Conservation (phyloP, 2,329 filamentous ascomycete genomes). For the Zymoseptoria tritici region DNA sequence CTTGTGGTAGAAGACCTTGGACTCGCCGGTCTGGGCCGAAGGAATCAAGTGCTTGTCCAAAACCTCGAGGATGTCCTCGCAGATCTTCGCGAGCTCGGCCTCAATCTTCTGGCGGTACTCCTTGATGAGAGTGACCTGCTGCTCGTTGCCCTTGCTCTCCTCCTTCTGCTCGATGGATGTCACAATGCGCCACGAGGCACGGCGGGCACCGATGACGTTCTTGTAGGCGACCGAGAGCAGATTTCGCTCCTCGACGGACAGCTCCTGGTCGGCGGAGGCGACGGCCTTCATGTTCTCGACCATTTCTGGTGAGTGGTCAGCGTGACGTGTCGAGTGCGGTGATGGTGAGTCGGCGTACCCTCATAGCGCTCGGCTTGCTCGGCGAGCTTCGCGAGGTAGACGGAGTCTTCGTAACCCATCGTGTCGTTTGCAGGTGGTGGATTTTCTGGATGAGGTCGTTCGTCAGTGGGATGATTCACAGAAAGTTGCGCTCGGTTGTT, state of each 20-base stretch:
- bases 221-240: conserved; percentile 97
- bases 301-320: conserved; percentile 65
- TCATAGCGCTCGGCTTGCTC: conserved; percentile 99
- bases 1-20: conserved; percentile 99
- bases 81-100: conserved; percentile 92
- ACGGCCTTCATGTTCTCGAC: conserved; percentile 99
- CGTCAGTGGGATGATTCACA: not conserved
- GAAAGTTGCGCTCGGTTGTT: not conserved
- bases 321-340: conserved; percentile 30
- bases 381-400: conserved; percentile 99
- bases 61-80: conserved; percentile 92
- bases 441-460: not conserved
- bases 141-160: conserved; percentile 95
- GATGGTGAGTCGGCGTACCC: conserved; percentile 50
- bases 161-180: conserved; percentile 99
- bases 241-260: conserved; percentile 87
- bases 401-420: conserved; percentile 99
- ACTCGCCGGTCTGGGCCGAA: conserved; percentile 90
- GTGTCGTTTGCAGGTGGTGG: conserved; percentile 23
- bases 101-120: conserved; percentile 99
- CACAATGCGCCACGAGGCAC: conserved; percentile 97
- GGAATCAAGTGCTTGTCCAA: conserved; percentile 91
- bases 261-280: conserved; percentile 65
- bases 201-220: conserved; percentile 94
- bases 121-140: conserved; percentile 86